Conservation (phyloP, 1,284 basidiomycete species). For the Ustanciosporium gigantosporum region DNA sequence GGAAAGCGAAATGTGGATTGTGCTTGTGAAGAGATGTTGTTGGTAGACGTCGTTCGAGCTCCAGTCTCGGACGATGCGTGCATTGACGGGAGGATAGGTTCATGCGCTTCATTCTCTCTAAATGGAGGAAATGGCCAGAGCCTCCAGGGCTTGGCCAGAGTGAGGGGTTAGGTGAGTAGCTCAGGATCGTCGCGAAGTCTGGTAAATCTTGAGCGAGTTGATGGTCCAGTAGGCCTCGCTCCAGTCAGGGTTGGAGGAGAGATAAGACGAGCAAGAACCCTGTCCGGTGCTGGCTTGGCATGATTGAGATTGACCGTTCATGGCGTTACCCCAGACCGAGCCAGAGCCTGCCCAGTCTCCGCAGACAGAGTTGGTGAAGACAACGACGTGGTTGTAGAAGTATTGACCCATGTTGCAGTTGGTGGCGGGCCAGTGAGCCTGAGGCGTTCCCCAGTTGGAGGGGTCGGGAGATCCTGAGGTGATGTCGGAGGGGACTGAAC, state of each 20-base stretch:
- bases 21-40: too few relatives aligned
- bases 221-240: constrained; percentile 45
- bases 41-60: too few relatives aligned
- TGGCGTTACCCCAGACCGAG: constrained; percentile 31
- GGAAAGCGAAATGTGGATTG: too few relatives aligned
- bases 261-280: constrained; percentile 20
- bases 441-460: constrained; percentile 64
- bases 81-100: neutral
- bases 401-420: constrained; percentile 65
- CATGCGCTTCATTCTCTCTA: too few relatives aligned
- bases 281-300: constrained; percentile 33
- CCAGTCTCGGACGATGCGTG: neutral
- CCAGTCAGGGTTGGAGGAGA: constrained; percentile 26
- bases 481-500: constrained; percentile 64
- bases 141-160: too few relatives aligned
- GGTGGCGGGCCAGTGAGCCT: constrained; percentile 65
- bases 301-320: constrained; percentile 37
- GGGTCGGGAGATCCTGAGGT: constrained; percentile 59
- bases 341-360: constrained; percentile 41
- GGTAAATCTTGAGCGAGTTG: constrained; percentile 47
- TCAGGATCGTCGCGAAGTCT: constrained; percentile 31
- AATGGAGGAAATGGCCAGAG: too few relatives aligned
- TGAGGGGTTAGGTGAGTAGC: too few relatives aligned
- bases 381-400: constrained; percentile 48
- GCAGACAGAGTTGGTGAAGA: constrained; percentile 45